These are phyloP conservation scores for Simmondsia chinensis DNA, from an alignment of 148 eudicot genomes.

Conservation along the genomic window DNA sequence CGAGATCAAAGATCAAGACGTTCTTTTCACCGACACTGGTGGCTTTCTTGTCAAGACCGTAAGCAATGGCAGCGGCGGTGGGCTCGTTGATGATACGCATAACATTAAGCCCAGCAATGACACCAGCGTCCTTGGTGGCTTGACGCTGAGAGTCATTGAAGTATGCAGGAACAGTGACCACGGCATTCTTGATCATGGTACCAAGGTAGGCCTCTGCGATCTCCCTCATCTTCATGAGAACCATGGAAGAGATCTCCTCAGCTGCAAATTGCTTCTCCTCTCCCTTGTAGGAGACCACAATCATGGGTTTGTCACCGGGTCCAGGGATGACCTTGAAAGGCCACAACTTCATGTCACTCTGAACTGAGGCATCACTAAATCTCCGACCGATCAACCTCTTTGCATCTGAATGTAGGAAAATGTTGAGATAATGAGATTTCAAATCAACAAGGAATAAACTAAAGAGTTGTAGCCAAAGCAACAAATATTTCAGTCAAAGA, in stretches of 20 bases:
- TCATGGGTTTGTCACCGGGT: neutral
- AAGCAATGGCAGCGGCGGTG: slow-evolving; percentile 4
- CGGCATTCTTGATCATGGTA: neutral
- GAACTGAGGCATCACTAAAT: neutral
- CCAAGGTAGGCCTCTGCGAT: neutral
- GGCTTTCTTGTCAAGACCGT: neutral
- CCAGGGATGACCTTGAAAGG: neutral
- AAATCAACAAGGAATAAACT: no score
- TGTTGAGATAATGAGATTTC: no score
- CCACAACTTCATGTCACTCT: slow-evolving; percentile 1
- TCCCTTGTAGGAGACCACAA: neutral
- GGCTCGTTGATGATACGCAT: slow-evolving; percentile 1
- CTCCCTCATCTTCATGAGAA: neutral
- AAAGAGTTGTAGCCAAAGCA: no score
- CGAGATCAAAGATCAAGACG: neutral
- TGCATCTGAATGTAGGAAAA: no score
- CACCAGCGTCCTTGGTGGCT: slow-evolving; percentile 1
- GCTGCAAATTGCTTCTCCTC: neutral
- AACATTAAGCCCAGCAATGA: slow-evolving; percentile 1
- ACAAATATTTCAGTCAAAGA: no score
- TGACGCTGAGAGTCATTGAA: slow-evolving; percentile 3
- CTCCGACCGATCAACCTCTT: slow-evolving; percentile 1
- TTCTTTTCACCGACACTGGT: neutral
- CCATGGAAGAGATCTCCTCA: neutral
- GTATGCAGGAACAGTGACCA: neutral